Conservation (phyloP, 345 rosid species). For the Erodium maritimum region DNA sequence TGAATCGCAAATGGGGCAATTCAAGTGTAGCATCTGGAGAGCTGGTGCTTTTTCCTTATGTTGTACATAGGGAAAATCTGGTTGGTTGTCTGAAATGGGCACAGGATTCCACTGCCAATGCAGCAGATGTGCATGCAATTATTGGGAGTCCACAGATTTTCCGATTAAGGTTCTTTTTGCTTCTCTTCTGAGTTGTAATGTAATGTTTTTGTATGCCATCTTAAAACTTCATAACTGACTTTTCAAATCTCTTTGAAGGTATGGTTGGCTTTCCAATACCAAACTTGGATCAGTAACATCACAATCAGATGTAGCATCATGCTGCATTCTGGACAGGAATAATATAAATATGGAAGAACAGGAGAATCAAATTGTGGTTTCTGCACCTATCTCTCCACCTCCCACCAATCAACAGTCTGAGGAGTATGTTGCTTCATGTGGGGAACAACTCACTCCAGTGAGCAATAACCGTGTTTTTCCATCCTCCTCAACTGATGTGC, state of each 20-base stretch:
- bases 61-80: constrained; percentile 52
- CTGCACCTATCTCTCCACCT: constrained; percentile 18
- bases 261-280: constrained; percentile 71
- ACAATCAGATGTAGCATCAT: constrained; percentile 23
- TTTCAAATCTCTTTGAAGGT: constrained; percentile 39
- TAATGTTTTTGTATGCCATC: not conserved
- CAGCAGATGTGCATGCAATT: constrained; percentile 60
- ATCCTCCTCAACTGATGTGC: constrained; percentile 7
- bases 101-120: constrained; percentile 52
- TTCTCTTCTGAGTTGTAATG: not conserved
- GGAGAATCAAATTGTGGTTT: constrained; percentile 19
- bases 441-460: constrained; percentile 18
- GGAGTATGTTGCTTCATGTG: constrained; percentile 20
- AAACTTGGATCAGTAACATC: constrained; percentile 25
- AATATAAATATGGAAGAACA: not conserved
- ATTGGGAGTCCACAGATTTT: constrained; percentile 71
- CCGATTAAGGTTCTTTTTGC: constrained; percentile 66
- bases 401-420: constrained; percentile 22
- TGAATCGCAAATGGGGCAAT: constrained; percentile 90
- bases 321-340: constrained; percentile 17
- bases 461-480: constrained; percentile 19
- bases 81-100: constrained; percentile 61
- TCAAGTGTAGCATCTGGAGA: constrained; percentile 74
- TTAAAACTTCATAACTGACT: not conserved
- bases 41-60: constrained; percentile 70